Evolutionary conservation across 78 protist species (phyloP).

Genomic region (Dictyostelium intermedium): DNA sequence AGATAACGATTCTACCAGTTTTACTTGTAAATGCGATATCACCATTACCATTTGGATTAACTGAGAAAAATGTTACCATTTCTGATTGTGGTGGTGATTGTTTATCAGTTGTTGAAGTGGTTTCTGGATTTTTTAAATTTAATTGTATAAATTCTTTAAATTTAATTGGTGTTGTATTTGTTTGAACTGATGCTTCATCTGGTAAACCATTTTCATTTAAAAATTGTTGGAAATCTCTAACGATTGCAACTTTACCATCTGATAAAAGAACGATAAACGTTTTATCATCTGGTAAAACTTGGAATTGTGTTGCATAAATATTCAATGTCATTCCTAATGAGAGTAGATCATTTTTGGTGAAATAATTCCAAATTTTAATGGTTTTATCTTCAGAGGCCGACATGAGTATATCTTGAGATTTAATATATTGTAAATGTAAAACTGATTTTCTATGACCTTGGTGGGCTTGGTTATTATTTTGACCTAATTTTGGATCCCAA

Average conservation of each 20-base stretch:
- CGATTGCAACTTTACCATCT: not conserved
- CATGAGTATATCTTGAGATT: not conserved
- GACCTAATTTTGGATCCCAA: constrained; percentile 73
- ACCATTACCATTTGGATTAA: not conserved
- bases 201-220: not conserved
- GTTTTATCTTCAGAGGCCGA: constrained; percentile 58
- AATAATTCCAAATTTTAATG: constrained; percentile 11
- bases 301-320: not conserved
- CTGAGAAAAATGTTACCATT: not conserved
- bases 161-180: not conserved
- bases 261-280: not conserved
- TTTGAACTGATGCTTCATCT: not conserved
- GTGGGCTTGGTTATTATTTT: not conserved
- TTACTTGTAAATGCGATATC: not conserved
- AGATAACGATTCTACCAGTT: not conserved
- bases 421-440: not conserved
- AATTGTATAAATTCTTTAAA: not conserved
- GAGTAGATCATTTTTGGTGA: constrained; percentile 20
- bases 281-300: not conserved
- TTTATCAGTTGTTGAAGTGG: not conserved
- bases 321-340: not conserved
- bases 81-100: not conserved
- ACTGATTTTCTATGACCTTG: constrained; percentile 61
- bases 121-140: not conserved
- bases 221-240: not conserved